Conservation (phyloP, 345 rosid genomes). For the Physaria fendleri region DNA sequence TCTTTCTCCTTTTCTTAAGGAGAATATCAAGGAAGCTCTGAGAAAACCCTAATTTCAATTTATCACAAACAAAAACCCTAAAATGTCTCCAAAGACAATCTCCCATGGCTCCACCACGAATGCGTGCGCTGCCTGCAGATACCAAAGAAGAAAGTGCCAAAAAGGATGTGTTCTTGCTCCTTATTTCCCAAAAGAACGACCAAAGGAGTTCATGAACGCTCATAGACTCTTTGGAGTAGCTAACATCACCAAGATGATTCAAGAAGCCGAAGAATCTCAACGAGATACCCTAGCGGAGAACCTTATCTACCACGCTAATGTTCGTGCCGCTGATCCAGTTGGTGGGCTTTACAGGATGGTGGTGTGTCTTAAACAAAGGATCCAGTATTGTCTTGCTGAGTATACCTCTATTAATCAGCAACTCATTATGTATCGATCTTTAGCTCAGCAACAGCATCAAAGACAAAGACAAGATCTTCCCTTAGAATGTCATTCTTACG, state of each 20-base stretch:
- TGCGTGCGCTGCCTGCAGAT: conserved; percentile 52
- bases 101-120: conserved; percentile 7
- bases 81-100: background rate
- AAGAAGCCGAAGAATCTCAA: background rate
- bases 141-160: conserved; percentile 37
- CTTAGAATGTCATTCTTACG: background rate
- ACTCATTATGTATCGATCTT: conserved; percentile 5
- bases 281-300: conserved; percentile 11
- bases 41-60: background rate
- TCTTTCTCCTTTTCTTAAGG: conserved; percentile 8
- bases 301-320: conserved; percentile 38
- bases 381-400: background rate
- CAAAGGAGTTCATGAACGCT: conserved; percentile 29
- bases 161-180: conserved; percentile 35
- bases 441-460: conserved; percentile 1
- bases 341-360: conserved; percentile 31
- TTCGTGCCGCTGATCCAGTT: conserved; percentile 38
- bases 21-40: background rate
- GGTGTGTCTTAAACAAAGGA: background rate
- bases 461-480: conserved; percentile 4
- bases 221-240: conserved; percentile 44
- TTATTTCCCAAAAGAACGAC: conserved; percentile 32
- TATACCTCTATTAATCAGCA: conserved; percentile 13
- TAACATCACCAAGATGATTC: conserved; percentile 29
- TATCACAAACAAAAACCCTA: background rate